Evolutionary conservation across 768 basidiomycete species (phyloP).

Genomic region (Clitopilus passeckerianus): DNA sequence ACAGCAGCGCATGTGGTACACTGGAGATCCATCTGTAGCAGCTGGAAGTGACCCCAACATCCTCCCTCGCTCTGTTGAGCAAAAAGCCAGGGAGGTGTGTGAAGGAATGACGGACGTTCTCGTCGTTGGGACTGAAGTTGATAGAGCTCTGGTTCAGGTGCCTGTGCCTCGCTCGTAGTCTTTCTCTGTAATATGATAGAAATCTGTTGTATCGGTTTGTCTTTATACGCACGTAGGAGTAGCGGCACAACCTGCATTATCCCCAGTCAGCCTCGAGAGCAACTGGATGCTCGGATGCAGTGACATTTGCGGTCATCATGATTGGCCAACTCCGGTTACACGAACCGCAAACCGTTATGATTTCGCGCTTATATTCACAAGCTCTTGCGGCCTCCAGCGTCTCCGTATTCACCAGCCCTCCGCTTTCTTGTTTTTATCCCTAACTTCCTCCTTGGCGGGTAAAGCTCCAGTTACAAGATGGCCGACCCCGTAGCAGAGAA

Average conservation of each 20-base stretch:
- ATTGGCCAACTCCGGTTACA: background rate
- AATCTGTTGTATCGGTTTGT: background rate
- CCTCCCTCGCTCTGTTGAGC: constrained; percentile 6
- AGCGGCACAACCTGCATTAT: background rate
- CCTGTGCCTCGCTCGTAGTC: no score
- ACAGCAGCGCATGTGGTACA: constrained; percentile 33
- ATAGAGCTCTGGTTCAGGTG: constrained; percentile 2
- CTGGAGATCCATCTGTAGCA: constrained; percentile 6
- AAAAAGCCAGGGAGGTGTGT: constrained; percentile 9
- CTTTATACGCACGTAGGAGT: background rate
- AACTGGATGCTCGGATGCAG: no score
- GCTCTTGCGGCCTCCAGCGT: background rate
- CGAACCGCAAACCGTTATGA: background rate
- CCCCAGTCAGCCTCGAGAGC: background rate
- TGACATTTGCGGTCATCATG: background rate
- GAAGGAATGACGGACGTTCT: constrained; percentile 13
- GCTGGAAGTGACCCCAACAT: constrained; percentile 12
- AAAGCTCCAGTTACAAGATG: constrained; percentile 27
- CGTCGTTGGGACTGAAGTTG: constrained; percentile 8
- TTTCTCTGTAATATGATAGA: no score
- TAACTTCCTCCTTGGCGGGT: no score
- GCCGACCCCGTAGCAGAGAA: constrained; percentile 72
- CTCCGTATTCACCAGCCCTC: background rate
- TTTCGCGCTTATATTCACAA: background rate
- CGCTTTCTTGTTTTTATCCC: background rate